Evolutionary conservation across 1,284 basidiomycete species (phyloP).

Genomic region (Ustilago shanxiensis): DNA sequence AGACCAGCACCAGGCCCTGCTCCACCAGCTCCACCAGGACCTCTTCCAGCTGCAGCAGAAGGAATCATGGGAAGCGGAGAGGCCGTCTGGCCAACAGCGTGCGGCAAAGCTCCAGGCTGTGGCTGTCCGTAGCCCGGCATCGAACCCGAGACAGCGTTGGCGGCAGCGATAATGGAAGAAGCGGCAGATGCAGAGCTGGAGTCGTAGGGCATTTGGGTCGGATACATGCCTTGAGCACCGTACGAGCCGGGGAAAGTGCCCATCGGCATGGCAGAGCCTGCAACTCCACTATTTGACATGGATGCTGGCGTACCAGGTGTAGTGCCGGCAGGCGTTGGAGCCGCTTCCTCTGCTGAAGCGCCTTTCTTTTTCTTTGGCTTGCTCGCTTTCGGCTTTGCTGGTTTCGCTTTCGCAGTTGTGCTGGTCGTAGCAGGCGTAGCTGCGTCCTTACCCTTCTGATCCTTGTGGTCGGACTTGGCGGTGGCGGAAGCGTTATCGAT

Average conservation of each 20-base stretch:
- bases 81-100: constrained; percentile 31
- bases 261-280: constrained; percentile 11
- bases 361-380: constrained; percentile 52
- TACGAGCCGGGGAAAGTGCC: constrained; percentile 13
- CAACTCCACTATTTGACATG: not conserved
- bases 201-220: constrained; percentile 20
- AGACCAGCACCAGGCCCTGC: not conserved
- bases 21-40: not conserved
- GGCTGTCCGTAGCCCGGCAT: constrained; percentile 34
- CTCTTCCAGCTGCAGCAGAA: constrained; percentile 25
- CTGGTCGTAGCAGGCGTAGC: constrained; percentile 8
- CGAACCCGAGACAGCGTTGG: constrained; percentile 43
- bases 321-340: not conserved
- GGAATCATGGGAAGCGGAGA: constrained; percentile 38
- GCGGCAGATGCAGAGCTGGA: constrained; percentile 40
- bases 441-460: constrained; percentile 13
- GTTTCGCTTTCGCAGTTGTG: constrained; percentile 32
- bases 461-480: constrained; percentile 17
- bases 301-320: constrained; percentile 1
- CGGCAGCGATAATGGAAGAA: constrained; percentile 46
- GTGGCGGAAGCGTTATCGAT: not conserved
- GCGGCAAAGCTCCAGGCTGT: constrained; percentile 16
- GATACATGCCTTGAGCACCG: constrained; percentile 5
- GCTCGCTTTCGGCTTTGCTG: constrained; percentile 38
- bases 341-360: constrained; percentile 18